phyloP scores from a whole-genome alignment of 2,329 filamentous ascomycete genomes.

The Aphanoascus verrucosus region DNA sequence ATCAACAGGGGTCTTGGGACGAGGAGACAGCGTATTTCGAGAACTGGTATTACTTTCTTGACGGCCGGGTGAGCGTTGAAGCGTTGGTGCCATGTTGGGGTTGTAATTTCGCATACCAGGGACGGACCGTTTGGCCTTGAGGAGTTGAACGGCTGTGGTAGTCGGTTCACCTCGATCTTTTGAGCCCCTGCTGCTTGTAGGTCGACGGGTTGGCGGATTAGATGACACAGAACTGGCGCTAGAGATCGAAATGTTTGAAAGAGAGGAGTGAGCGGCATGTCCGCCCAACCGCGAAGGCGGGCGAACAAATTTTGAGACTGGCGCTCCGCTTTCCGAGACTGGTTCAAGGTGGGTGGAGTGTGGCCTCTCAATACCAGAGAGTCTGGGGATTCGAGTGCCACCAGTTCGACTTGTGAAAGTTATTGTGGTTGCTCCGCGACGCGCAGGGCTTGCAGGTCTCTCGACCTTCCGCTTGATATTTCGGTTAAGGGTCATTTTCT shows the following conservation, averaged over 20 bases:
- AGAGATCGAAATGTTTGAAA: slow-evolving; percentile 53
- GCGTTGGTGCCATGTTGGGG: neutral
- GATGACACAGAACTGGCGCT: slow-evolving; percentile 49
- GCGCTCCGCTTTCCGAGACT: slow-evolving; percentile 77
- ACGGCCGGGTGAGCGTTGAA: slow-evolving; percentile 30
- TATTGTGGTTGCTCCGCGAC: slow-evolving; percentile 65
- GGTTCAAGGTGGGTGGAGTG: slow-evolving; percentile 69
- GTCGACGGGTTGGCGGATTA: slow-evolving; percentile 51
- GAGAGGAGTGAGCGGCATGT: slow-evolving; percentile 59
- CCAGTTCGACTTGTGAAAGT: slow-evolving; percentile 78
- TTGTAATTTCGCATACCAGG: slow-evolving; percentile 40
- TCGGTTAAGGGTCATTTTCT: slow-evolving; percentile 74
- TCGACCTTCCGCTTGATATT: slow-evolving; percentile 80
- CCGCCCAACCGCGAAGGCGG: slow-evolving; percentile 55
- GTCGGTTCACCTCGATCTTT: slow-evolving; percentile 39
- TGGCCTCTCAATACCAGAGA: slow-evolving; percentile 59
- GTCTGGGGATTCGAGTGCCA: slow-evolving; percentile 66
- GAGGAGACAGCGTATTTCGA: slow-evolving; percentile 27
- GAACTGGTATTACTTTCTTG: slow-evolving; percentile 23
- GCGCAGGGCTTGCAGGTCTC: slow-evolving; percentile 56
- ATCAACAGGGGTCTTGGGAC: slow-evolving; percentile 64
- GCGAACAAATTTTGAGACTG: slow-evolving; percentile 51
- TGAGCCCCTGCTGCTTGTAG: slow-evolving; percentile 39
- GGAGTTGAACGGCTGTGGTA: slow-evolving; percentile 44
- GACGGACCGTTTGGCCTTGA: slow-evolving; percentile 52